Conservation (phyloP, 306 rosid species). For the Quercus cerris region DNA sequence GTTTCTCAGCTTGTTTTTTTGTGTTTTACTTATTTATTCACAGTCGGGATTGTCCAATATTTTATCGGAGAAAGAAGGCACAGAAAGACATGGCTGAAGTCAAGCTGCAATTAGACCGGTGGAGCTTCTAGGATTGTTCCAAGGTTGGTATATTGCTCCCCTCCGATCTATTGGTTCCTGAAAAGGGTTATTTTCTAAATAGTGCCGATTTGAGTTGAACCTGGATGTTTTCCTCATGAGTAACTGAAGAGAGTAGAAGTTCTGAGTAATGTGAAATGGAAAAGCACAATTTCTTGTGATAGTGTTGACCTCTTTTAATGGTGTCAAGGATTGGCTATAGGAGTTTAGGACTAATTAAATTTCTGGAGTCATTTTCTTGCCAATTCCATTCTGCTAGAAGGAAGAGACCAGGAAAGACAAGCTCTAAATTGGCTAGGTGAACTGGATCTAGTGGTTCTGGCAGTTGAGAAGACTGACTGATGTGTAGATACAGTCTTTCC, state of each 20-base stretch:
- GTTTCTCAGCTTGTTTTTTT: neutral
- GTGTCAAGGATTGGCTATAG: neutral
- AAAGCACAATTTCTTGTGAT: neutral
- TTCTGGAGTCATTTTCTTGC: neutral
- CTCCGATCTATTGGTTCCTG: neutral
- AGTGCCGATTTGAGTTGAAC: neutral
- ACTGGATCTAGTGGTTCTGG: neutral
- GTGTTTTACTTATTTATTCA: slow-evolving; percentile 20
- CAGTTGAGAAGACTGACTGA: neutral
- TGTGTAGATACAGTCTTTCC: neutral
- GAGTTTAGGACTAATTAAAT: neutral
- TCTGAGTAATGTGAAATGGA: neutral
- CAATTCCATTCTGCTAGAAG: neutral
- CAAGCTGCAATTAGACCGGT: slow-evolving; percentile 73
- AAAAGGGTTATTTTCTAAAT: neutral
- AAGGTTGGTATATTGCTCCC: slow-evolving; percentile 20
- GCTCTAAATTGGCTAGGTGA: neutral
- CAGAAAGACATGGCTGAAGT: slow-evolving; percentile 99
- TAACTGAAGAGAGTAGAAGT: neutral
- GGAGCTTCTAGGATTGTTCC: slow-evolving; percentile 58
- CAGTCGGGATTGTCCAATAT: slow-evolving; percentile 98
- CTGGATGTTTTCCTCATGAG: neutral
- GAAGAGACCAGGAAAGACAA: neutral
- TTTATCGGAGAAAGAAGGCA: slow-evolving; percentile 88
- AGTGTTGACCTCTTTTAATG: neutral